These are phyloP conservation scores for Leccinum aurantiacum DNA, from an alignment of 768 basidiomycete species.

Conservation along the genomic window DNA sequence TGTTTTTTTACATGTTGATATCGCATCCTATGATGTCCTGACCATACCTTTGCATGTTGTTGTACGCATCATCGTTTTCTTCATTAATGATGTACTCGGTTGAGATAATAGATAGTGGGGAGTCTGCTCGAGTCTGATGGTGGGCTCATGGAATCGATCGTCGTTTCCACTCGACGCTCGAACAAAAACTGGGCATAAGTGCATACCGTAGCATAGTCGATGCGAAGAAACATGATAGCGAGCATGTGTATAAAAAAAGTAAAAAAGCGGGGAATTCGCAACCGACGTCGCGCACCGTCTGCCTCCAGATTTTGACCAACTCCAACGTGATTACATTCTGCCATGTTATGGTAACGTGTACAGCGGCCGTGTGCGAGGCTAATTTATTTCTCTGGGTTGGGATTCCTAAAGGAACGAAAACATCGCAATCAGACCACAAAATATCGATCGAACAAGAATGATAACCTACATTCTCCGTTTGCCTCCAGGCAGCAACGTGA, in stretches of 20 bases:
- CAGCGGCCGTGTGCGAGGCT: slow-evolving; percentile 3
- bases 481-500: slow-evolving; percentile 85
- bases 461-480: slow-evolving; percentile 92
- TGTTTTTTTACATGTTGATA: not conserved
- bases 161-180: no score
- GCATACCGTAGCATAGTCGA: slow-evolving; percentile 26
- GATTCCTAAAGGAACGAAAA: slow-evolving; percentile 21
- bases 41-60: not conserved
- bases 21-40: not conserved
- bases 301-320: slow-evolving; percentile 5
- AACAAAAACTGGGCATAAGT: not conserved
- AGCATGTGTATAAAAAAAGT: slow-evolving; percentile 9
- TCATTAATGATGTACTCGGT: not conserved
- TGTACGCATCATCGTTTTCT: not conserved
- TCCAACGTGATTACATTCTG: slow-evolving; percentile 16
- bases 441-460: slow-evolving; percentile 24
- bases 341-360: slow-evolving; percentile 13
- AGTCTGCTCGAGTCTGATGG: no score
- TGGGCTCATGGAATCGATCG: no score
- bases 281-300: slow-evolving; percentile 6
- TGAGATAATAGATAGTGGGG: no score
- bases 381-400: slow-evolving; percentile 31
- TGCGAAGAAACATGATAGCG: slow-evolving; percentile 1
- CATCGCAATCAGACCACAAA: slow-evolving; percentile 36
- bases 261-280: not conserved